Base-by-base conservation (phyloP, 2,329 filamentous ascomycete species). In the Aspergillus uvarum region DNA sequence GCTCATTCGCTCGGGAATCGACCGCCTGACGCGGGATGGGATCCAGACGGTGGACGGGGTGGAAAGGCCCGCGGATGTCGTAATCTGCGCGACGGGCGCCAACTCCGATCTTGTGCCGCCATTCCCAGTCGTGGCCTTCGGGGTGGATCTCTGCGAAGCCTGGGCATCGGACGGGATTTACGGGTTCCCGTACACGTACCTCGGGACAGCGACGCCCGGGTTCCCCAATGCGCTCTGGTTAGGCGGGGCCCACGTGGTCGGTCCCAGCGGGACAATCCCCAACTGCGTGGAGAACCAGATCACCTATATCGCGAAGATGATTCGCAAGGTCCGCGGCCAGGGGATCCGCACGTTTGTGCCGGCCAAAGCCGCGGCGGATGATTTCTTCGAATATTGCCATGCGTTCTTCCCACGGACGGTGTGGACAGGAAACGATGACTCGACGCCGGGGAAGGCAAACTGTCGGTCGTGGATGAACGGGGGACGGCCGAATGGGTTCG, bases 391-490 rank as follows among this genome's bases (percentile, higher is more conserved):
- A 22, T 76, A 77, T 53, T 73, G 75, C 49, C 82, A 84, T 61
- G 73, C 74, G 0, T 84, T 82, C 68, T 82, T 81, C 65, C 79
- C 80, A 1, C 78, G 77, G 14, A 84, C 81, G 2, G 82, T 83
- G 1, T 77, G 72, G 71, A 71, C 72, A 0, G 73, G 63, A 1
- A 72, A 71, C 58, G 68, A 71, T 32, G 68, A 71, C 55, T 62
- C 38, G 73, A 88, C 58, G 80, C 81, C 0, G 5, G 65, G 62
- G 4, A 59, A 65, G 38, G 85, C 87, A 55, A 83, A 85, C 58
- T 91, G 89, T 70, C 86, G 83, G 47, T 88, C 85, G 0, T 91
- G 89, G 89, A 89, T 89, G 60, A 91, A 91, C 61, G 86, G 88
- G 11, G 86, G 85, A 0, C 76, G 76, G 5, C 83, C 87, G 0